These are phyloP conservation scores for Globisporangium mamillatum DNA, from an alignment of 352 stramenopile genomes.

Conservation along the genomic window DNA sequence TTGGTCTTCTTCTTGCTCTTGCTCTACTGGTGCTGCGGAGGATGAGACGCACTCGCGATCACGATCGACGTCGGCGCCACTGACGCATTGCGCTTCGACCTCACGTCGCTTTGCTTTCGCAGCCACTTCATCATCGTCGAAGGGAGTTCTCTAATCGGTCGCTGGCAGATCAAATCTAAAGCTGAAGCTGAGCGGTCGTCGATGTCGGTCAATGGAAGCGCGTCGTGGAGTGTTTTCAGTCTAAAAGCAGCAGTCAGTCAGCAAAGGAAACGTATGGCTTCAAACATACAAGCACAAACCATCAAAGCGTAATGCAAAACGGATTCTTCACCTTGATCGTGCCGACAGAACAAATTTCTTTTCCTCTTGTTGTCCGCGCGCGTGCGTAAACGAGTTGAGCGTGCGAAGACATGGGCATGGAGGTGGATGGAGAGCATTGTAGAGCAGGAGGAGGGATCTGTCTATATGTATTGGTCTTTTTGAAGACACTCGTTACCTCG, in stretches of 20 bases:
- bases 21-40: background rate
- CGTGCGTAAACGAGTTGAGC: background rate
- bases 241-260: background rate
- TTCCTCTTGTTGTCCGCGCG: background rate
- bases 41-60: background rate
- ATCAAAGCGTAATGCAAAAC: background rate
- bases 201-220: background rate
- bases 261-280: background rate
- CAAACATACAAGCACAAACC: background rate
- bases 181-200: background rate
- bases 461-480: slow-evolving; percentile 4
- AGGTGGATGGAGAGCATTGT: background rate
- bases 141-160: background rate
- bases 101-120: background rate
- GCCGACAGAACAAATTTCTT: background rate
- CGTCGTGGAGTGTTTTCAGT: background rate
- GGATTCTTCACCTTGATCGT: background rate
- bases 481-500: background rate
- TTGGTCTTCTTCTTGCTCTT: background rate
- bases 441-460: background rate
- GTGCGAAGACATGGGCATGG: background rate
- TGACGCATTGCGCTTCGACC: background rate
- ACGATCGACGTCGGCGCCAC: background rate
- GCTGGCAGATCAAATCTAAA: background rate
- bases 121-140: background rate